A percentile compares a stretch with the other conserved stretches of the same genome.
phyloP scores from a whole-genome alignment of 1,284 basidiomycete genomes.

The Sporisorium sorghi region DNA sequence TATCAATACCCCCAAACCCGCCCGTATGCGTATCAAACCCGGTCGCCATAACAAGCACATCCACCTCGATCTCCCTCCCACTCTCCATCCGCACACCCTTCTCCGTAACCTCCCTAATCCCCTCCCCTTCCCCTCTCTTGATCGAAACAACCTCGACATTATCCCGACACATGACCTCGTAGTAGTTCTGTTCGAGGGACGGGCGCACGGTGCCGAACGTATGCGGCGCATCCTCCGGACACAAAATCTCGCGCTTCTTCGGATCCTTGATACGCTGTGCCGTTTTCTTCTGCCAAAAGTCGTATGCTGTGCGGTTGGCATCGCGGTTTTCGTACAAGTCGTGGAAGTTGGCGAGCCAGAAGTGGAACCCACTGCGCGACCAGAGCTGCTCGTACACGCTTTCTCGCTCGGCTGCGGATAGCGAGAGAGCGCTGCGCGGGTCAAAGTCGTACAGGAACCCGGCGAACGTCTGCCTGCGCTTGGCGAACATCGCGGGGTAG shows the following conservation, averaged over 20 bases:
- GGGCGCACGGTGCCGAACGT: constrained; percentile 58
- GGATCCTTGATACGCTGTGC: constrained; percentile 48
- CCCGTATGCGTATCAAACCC: constrained; percentile 67
- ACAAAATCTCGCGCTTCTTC: constrained; percentile 56
- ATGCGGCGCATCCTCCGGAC: constrained; percentile 54
- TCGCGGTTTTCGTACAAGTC: constrained; percentile 50
- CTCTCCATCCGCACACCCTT: constrained; percentile 73
- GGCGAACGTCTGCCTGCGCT: constrained; percentile 54
- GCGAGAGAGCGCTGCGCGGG: constrained; percentile 32
- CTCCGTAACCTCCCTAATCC: constrained; percentile 71
- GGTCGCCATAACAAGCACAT: constrained; percentile 66
- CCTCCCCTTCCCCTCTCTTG: constrained; percentile 45
- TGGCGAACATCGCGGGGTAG: constrained; percentile 56
- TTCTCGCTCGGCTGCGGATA: constrained; percentile 49
- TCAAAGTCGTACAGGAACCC: constrained; percentile 60
- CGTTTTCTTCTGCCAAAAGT: constrained; percentile 59
- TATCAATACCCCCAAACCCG: constrained; percentile 59
- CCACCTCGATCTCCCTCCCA: constrained; percentile 67
- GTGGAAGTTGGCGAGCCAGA: constrained; percentile 56
- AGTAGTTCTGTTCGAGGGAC: constrained; percentile 58
- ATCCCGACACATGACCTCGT: constrained; percentile 72
- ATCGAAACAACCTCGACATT: constrained; percentile 74
- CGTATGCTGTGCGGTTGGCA: constrained; percentile 52
- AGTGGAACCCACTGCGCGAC: constrained; percentile 48
- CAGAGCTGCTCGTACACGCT: constrained; percentile 47